A percentile compares a stretch with the other conserved stretches of the same genome.
Conservation (phyloP, 140 eudicot genomes). For the Stevia rebaudiana region DNA sequence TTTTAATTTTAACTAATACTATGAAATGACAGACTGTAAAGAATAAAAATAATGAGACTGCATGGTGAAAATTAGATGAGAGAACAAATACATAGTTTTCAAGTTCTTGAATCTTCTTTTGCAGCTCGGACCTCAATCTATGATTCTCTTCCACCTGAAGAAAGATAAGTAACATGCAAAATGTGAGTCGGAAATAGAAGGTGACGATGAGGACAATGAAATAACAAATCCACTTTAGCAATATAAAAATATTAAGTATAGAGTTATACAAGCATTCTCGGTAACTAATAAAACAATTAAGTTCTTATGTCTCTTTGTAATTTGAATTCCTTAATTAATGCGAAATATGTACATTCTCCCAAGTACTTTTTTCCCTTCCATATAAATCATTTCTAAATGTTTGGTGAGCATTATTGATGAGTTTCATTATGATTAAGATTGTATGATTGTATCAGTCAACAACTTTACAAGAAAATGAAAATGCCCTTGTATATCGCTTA, state of each 20-base stretch:
- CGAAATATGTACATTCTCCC: not conserved
- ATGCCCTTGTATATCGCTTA: not conserved
- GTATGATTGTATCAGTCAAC: not conserved
- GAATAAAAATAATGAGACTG: not conserved
- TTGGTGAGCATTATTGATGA: not conserved
- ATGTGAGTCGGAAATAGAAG: not conserved
- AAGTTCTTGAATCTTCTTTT: slow-evolving; percentile 55
- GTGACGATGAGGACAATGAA: not conserved
- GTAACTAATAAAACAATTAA: not conserved
- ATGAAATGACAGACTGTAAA: no score
- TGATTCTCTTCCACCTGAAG: slow-evolving; percentile 84
- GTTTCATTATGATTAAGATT: not conserved
- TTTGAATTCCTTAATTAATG: not conserved
- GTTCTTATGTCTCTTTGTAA: not conserved
- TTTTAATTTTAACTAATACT: not conserved
- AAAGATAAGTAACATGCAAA: slow-evolving; percentile 1
- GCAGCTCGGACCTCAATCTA: slow-evolving; percentile 74
- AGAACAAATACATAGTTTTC: slow-evolving; percentile 56
- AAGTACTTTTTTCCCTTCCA: slow-evolving; percentile 2
- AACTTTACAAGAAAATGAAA: not conserved
- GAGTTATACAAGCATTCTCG: not conserved
- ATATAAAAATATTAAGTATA: not conserved
- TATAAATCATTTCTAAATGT: slow-evolving; percentile 6
- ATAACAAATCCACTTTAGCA: slow-evolving; percentile 2
- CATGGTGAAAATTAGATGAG: slow-evolving; percentile 15